Base-by-base conservation (phyloP, 495 filamentous ascomycete species). In the Tuber magnatum region DNA sequence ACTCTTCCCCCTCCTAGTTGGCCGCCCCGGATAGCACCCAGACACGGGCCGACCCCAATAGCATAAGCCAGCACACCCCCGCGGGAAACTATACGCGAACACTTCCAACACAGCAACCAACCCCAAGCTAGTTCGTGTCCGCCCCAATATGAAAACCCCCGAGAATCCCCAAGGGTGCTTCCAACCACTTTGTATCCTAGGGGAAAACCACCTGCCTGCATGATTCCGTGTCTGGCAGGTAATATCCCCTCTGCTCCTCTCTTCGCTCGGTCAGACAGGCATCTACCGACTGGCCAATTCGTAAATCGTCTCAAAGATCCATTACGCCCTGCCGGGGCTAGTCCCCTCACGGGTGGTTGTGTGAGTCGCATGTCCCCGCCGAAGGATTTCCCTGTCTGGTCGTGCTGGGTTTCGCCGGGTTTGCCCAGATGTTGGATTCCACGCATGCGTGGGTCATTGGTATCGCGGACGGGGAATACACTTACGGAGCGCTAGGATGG, bases 1-100 rank as follows among this genome's bases (percentile, higher is more conserved):
- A 70, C 65, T 65, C 48, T 44, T 35, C 20, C 74, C 70, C 39
- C 72, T 43, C 39, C n/a, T 76, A 22, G 71, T 76, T 12, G 65
- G 6, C 28, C 48, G 35, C 32, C 68, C 72, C 35, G 51, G 74
- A 46, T 70, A 77, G 6, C 75, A 75, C 32, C 46, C 48, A 12
- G 73, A 68, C 14, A 41, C 41, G 24, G 32, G 69, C 10, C 61
- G 18, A 71, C 39, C 72, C 39, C 22, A 16, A 74, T 71, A 44
- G 40, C 70, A 68, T 77, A 43, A 75, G n/a, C 44, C 68, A 41
- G 68, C 14, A 51, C 65, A 56, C 71, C 61, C 5, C 40, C 43
- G 43, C 16, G 12, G 18, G 16, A 44, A 18, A n/a, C n/a, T n/a
- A n/a, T n/a, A n/a, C n/a, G n/a, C n/a, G n/a, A n/a, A n/a, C n/a